phyloP scores from a whole-genome alignment of 164 flowering plant species.

The Vitis vinifera region DNA sequence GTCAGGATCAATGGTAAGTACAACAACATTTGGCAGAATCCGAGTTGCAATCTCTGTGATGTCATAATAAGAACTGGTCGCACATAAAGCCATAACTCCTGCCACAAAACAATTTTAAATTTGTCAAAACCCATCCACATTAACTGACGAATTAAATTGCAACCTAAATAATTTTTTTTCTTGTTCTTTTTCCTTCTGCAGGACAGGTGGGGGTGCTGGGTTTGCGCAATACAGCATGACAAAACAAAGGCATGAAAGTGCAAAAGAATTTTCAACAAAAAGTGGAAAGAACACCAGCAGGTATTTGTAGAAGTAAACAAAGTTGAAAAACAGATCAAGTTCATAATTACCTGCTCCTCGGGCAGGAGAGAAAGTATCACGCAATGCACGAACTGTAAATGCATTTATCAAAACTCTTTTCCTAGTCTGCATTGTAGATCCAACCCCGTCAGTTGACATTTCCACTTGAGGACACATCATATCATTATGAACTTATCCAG shows the following conservation, averaged over 20 bases:
- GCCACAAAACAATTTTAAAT: conserved; percentile 22
- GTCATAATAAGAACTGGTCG: conserved; percentile 94
- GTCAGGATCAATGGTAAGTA: conserved; percentile 93
- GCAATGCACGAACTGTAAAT: conserved; percentile 95
- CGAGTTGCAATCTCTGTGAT: conserved; percentile 86
- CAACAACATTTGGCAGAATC: conserved; percentile 85
- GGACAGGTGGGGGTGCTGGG: too few relatives aligned
- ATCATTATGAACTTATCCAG: neutral
- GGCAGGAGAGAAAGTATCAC: conserved; percentile 94
- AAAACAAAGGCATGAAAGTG: neutral
- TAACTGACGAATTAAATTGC: too few relatives aligned
- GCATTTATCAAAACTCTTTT: conserved; percentile 99
- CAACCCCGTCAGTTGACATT: conserved; percentile 10
- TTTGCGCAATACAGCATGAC: too few relatives aligned
- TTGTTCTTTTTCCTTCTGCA: too few relatives aligned
- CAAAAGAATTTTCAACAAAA: neutral
- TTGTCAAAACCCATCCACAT: neutral
- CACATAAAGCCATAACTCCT: conserved; percentile 96
- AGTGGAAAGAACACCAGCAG: too few relatives aligned
- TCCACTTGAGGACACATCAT: neutral
- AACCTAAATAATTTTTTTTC: too few relatives aligned
- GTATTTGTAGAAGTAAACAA: too few relatives aligned
- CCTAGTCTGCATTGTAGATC: conserved; percentile 63
- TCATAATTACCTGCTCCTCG: conserved; percentile 85
- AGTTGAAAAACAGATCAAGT: neutral